phyloP scores from a whole-genome alignment of 805 yeast species.

The Metschnikowia bowlesiae region DNA sequence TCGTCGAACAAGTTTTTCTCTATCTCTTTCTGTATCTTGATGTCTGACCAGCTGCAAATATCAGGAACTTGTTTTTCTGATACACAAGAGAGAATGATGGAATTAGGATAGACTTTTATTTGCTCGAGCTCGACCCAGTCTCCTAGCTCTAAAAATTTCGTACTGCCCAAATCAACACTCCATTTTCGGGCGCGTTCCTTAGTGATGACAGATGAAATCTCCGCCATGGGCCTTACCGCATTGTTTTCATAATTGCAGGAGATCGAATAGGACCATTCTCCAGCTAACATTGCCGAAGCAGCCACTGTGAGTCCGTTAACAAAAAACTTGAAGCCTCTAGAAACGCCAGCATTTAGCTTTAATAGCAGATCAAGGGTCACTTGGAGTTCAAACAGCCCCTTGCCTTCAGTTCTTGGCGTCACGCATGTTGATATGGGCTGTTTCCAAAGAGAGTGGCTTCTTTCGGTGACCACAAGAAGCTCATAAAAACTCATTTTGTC shows the following conservation, averaged over 20 bases:
- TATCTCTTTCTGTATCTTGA: neutral
- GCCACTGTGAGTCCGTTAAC: neutral
- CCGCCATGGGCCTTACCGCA: conserved; percentile 11
- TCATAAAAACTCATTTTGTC: conserved; percentile 4
- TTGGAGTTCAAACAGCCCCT: conserved; percentile 8
- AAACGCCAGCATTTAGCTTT: neutral
- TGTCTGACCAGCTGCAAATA: conserved; percentile 12
- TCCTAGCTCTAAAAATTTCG: neutral
- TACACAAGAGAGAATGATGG: conserved; percentile 11
- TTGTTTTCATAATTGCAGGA: conserved; percentile 6
- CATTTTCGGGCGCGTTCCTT: conserved; percentile 7
- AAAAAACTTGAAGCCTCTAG: conserved; percentile 6
- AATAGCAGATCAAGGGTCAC: conserved; percentile 3
- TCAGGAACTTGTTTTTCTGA: conserved; percentile 11
- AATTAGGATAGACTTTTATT: conserved; percentile 7
- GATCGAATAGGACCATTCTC: conserved; percentile 6
- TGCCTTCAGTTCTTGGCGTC: conserved; percentile 4
- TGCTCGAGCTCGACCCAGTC: conserved; percentile 7
- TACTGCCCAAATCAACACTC: conserved; percentile 4
- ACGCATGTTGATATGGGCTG: conserved; percentile 11
- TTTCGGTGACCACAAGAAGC: conserved; percentile 2
- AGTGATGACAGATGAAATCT: conserved; percentile 5
- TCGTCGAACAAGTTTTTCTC: neutral
- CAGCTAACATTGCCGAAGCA: neutral
- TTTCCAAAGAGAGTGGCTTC: neutral